A percentile compares a stretch with the other conserved stretches of the same genome.
Evolutionary conservation across 1,284 basidiomycete species (phyloP).

Genomic region (Malassezia restricta): DNA sequence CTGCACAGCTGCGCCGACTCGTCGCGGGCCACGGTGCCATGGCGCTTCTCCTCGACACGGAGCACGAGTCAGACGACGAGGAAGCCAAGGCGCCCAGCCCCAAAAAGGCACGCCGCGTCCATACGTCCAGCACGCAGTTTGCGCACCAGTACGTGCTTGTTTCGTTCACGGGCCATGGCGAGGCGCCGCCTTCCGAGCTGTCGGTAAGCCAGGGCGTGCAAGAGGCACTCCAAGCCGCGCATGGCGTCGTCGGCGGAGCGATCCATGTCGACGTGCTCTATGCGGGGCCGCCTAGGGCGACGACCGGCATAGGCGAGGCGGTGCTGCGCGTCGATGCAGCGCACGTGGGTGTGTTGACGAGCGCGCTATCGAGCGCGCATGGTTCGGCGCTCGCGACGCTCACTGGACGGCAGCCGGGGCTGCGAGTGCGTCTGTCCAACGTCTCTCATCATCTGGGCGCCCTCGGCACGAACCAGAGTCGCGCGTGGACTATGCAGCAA

Average conservation of each 20-base stretch:
- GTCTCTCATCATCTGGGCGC: conserved; percentile 6
- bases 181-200: conserved; percentile 6
- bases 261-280: conserved; percentile 24
- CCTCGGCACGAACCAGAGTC: conserved; percentile 6
- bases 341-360: conserved; percentile 3
- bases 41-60: conserved; percentile 1
- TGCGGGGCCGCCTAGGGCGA: conserved; percentile 4
- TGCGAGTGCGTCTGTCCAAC: conserved; percentile 1
- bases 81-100: conserved; percentile 35
- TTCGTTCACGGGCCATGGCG: background rate
- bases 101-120: background rate
- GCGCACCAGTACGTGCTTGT: conserved; percentile 9
- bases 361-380: background rate
- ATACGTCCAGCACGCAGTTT: background rate
- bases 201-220: conserved; percentile 16
- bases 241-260: conserved; percentile 22
- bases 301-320: conserved; percentile 1
- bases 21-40: conserved; percentile 34
- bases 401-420: conserved; percentile 1
- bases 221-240: conserved; percentile 15
- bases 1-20: conserved; percentile 72
- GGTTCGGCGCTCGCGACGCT: background rate
- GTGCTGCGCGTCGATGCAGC: conserved; percentile 9
- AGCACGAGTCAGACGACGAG: conserved; percentile 53
- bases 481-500: conserved; percentile 5